Evolutionary conservation across 345 rosid species (phyloP).

Genomic region (Salix exigua): DNA sequence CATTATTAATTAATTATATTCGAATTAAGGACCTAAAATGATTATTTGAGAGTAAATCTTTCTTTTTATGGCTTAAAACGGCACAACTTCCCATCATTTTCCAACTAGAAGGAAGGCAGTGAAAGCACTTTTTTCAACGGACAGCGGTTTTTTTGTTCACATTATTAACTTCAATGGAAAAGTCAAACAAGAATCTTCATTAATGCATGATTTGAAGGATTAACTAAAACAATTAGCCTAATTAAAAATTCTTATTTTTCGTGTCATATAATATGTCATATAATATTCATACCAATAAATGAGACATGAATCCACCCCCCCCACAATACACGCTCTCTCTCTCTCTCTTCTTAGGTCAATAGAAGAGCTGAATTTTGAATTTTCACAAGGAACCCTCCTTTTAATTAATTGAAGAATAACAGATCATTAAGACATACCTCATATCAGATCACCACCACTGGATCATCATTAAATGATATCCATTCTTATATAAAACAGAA

Average conservation of each 20-base stretch:
- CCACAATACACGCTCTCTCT: slow-evolving; percentile 11
- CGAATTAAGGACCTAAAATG: no score
- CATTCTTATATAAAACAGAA: not conserved
- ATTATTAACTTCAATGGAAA: not conserved
- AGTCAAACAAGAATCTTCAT: not conserved
- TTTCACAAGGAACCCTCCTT: not conserved
- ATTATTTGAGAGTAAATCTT: not conserved
- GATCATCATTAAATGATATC: slow-evolving; percentile 6
- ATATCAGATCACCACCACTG: slow-evolving; percentile 10
- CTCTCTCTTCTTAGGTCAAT: not conserved
- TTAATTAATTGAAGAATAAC: no score
- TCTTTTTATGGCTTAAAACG: not conserved
- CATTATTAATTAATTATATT: no score
- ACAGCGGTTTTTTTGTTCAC: not conserved
- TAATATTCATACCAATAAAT: not conserved
- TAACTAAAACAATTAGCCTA: not conserved
- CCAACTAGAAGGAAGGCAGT: not conserved
- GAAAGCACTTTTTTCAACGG: not conserved
- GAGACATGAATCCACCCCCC: not conserved
- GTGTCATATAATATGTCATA: not conserved
- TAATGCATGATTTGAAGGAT: not conserved
- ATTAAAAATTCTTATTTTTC: not conserved
- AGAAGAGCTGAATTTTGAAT: slow-evolving; percentile 26
- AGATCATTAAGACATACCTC: not conserved
- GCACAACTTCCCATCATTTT: not conserved